Evolutionary conservation across 768 basidiomycete species (phyloP), one percentile per base, ranked within the genome.

Genomic region (Fistulinella prunicolor): DNA sequence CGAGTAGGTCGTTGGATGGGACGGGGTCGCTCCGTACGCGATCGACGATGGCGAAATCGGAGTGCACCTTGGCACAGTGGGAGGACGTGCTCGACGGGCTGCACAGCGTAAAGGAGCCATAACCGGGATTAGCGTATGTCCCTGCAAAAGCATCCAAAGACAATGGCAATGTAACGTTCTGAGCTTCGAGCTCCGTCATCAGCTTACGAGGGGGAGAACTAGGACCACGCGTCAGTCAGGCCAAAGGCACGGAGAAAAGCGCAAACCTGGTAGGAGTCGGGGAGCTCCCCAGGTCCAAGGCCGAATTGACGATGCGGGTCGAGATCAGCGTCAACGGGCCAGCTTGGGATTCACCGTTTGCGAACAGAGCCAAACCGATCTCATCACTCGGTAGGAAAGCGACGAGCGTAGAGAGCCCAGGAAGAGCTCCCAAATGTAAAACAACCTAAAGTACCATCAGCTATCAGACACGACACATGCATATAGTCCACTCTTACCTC

Each of bases 21-120:
- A 16, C 44, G 7, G 43, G 30, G 21, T 23, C 14, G 0, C 42
- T 41, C 8, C 50, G 50, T 17, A 21, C 50, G 21, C 53, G 6
- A n/a, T 69, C 64, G 14, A 69, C 53, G 8, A 49, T 23, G 16
- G 59, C 13, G 46, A 72, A 73, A 19, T 66, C 54, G 8, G 55
- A 52, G 14, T 56, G 55, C n/a, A 70, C 60, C 17, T 26, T 13
- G 39, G 51, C 29, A 41, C 66, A 67, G 19, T 58, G 51, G 2
- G 51, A 28, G 1, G 67, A 65, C 8, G 37, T 28, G 47, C 59
- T 55, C 8, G 47, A 37, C 1, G 65, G 54, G 32, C 63, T 53
- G 43, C 74, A 77, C 16, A 77, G 60, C 3, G 63, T 65, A 38
- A 75, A 47, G 2, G 61, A 42, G 34, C 69, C 70, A 30, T 77